Conservation (phyloP, 2,329 filamentous ascomycete species). For the Coniochaeta sp. region DNA sequence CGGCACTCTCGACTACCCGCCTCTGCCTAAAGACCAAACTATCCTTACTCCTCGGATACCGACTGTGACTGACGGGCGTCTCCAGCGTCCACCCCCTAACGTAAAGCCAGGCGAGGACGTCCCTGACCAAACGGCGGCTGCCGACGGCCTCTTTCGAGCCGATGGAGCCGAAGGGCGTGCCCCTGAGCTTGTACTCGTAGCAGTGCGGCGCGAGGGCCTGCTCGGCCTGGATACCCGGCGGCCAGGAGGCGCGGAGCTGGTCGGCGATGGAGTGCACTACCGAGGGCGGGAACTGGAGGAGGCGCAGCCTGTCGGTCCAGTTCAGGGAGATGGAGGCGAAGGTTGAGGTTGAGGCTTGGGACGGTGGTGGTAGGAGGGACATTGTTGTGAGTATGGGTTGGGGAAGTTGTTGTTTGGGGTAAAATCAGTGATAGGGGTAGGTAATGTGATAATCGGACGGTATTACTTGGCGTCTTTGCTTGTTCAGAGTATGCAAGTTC, state of each 20-base stretch:
- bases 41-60: constrained; percentile 12
- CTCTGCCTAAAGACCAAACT: constrained; percentile 12
- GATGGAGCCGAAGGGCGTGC: constrained; percentile 8
- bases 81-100: constrained; percentile 11
- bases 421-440: no score
- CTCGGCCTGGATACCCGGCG: constrained; percentile 13
- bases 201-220: constrained; percentile 4
- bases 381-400: background rate
- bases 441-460: no score
- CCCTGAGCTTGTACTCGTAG: constrained; percentile 16
- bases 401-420: no score
- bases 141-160: constrained; percentile 9
- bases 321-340: constrained; percentile 17
- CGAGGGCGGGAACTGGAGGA: constrained; percentile 15
- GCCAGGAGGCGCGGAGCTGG: constrained; percentile 15
- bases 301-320: constrained; percentile 14
- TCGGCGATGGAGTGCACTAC: constrained; percentile 10
- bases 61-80: constrained; percentile 8
- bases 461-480: no score
- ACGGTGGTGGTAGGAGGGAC: background rate
- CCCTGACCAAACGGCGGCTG: constrained; percentile 13
- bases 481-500: no score
- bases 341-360: background rate
- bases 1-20: no score
- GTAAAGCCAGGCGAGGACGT: constrained; percentile 15